A percentile compares a stretch with the other conserved stretches of the same genome.
These are phyloP conservation scores for Striga asiatica DNA, from an alignment of 257 asterid species.

Conservation along the genomic window DNA sequence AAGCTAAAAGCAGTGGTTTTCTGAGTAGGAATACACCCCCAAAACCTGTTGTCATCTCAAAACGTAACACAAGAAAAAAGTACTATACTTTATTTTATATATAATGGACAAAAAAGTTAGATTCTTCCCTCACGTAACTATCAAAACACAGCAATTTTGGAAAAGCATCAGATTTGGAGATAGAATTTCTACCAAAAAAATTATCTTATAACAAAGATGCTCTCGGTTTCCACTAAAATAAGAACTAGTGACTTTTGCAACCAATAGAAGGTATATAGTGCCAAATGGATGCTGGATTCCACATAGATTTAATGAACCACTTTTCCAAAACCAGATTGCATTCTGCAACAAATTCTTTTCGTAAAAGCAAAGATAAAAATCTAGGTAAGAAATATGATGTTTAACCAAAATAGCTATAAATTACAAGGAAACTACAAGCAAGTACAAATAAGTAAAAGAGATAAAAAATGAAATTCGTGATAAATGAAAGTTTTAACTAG, in stretches of 20 bases:
- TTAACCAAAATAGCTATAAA: no score
- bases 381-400: no score
- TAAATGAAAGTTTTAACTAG: no score
- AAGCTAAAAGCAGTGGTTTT: slow-evolving; percentile 10
- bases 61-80: background rate
- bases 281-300: slow-evolving; percentile 22
- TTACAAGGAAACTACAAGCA: no score
- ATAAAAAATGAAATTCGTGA: no score
- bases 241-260: no score
- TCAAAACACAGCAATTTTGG: no score
- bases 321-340: background rate
- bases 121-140: no score
- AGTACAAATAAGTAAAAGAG: no score
- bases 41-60: slow-evolving; percentile 6
- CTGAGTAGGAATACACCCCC: slow-evolving; percentile 25
- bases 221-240: no score
- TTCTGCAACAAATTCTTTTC: background rate
- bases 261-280: background rate
- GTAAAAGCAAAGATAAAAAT: background rate
- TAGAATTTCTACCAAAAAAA: no score
- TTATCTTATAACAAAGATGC: background rate
- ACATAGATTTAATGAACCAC: slow-evolving; percentile 13
- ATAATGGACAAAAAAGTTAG: background rate
- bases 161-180: no score
- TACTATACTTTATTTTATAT: background rate